These are phyloP conservation scores for Nitzschia sp. DNA, from an alignment of 108 stramenopile genomes.

Conservation along the genomic window DNA sequence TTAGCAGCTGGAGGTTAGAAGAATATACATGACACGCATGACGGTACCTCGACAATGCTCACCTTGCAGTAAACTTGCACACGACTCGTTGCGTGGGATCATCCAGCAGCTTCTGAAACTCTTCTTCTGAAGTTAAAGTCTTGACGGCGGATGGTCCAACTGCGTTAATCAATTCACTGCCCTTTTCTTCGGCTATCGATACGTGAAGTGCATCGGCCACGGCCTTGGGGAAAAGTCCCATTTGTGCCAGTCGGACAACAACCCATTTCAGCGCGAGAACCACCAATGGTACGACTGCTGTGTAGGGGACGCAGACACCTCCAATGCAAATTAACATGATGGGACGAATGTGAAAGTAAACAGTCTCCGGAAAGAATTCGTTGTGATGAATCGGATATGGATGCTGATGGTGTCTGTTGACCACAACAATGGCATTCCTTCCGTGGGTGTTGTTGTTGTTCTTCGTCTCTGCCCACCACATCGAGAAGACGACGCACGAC, in stretches of 20 bases:
- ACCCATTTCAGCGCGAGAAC: slow-evolving; percentile 54
- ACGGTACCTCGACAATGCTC: not conserved
- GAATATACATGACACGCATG: not conserved
- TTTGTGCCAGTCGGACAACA: slow-evolving; percentile 34
- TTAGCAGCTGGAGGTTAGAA: not conserved
- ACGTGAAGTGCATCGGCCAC: slow-evolving; percentile 4
- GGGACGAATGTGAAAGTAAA: not conserved
- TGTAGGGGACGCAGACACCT: slow-evolving; percentile 85
- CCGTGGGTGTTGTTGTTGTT: too few relatives aligned
- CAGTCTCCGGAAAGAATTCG: too few relatives aligned
- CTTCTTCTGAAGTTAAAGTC: slow-evolving; percentile 34
- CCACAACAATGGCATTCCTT: too few relatives aligned
- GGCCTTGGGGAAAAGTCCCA: slow-evolving; percentile 12
- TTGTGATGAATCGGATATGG: too few relatives aligned
- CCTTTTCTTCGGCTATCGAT: not conserved
- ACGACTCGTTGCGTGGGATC: slow-evolving; percentile 35
- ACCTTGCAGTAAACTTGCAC: slow-evolving; percentile 81
- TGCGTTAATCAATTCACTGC: not conserved
- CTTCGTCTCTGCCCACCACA: too few relatives aligned
- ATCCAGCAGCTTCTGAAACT: slow-evolving; percentile 25
- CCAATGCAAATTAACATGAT: slow-evolving; percentile 76
- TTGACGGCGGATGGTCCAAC: slow-evolving; percentile 11
- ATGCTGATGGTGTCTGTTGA: too few relatives aligned
- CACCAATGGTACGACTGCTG: slow-evolving; percentile 73
- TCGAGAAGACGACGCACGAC: too few relatives aligned